Evolutionary conservation across 2,329 filamentous ascomycete genomes (phyloP), one percentile per base, ranked within the genome.

Genomic region (Colletotrichum navitas): DNA sequence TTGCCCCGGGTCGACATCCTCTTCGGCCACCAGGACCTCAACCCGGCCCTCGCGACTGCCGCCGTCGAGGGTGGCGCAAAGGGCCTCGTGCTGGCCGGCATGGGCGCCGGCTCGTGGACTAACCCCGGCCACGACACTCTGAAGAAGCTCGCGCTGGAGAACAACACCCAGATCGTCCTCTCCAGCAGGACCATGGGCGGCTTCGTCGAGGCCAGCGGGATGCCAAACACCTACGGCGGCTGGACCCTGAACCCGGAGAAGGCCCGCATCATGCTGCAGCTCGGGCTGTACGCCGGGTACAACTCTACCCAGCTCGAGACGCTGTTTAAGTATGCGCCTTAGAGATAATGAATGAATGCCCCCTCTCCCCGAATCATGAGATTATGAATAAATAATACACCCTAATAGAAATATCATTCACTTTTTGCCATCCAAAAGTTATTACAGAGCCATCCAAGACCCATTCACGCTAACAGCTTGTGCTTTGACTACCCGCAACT

Each of bases 1-100:
- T 81, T 90, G 34, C 87, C 88, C 0, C 81, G 85, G 68, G 87
- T 90, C 36, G 87, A 89, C 73, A 85, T 90, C 41, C 76, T 90
- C 6, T 89, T 87, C 77, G 83, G 85, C 0, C 84, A 90, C 77
- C 83, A 90, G 74, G 86, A 85, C 68, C 85, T 88, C 75, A 81
- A 85, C 72, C 80, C 85, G 26, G 77, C 78, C 24, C 80, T 89
- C 2, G 84, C 88, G 52, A 78, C 82, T 34, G 82, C 84, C 0
- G 84, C 87, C 3, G 81, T 87, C n/a, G 80, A 79, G 1, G 81
- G 79, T 7, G 88, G 87, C 2, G 87, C 88, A 0, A 77, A 85
- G 71, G 88, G 88, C 1, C 81, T 90, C 12, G 86, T 90, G 1
- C 85, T 86, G 29, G 88, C 87, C 0, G 88, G 87, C 8, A 82